Conservation (phyloP, 352 stramenopile genomes). For the Globisporangium camurandrum region DNA sequence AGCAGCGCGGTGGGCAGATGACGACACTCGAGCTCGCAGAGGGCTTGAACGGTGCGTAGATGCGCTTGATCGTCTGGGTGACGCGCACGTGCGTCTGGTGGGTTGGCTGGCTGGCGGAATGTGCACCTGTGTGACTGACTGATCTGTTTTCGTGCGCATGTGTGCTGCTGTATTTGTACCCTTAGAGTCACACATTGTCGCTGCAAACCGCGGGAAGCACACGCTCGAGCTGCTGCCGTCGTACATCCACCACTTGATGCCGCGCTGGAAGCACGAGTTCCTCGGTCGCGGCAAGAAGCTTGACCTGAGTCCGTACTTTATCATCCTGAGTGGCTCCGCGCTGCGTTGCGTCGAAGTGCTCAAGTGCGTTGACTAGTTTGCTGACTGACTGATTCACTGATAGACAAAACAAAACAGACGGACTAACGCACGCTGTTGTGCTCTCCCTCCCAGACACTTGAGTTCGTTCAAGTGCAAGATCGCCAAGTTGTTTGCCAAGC, state of each 20-base stretch:
- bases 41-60: constrained; percentile 51
- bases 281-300: constrained; percentile 60
- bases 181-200: constrained; percentile 61
- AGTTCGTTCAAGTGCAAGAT: constrained; percentile 84
- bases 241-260: constrained; percentile 70
- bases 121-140: not conserved
- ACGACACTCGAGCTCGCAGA: constrained; percentile 78
- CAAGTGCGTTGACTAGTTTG: constrained; percentile 61
- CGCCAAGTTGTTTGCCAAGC: constrained; percentile 95
- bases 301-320: constrained; percentile 87
- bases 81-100: too few relatives aligned
- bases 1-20: constrained; percentile 70
- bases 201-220: constrained; percentile 67
- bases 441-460: constrained; percentile 33
- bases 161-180: not conserved
- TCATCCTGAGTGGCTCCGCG: constrained; percentile 90
- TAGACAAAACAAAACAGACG: too few relatives aligned
- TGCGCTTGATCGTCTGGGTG: too few relatives aligned
- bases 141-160: not conserved
- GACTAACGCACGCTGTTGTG: too few relatives aligned
- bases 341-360: constrained; percentile 88
- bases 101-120: too few relatives aligned
- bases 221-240: constrained; percentile 59
- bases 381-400: too few relatives aligned
- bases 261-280: constrained; percentile 74